Conservation (phyloP, 2,329 filamentous ascomycete genomes). For the Botryotinia convoluta region DNA sequence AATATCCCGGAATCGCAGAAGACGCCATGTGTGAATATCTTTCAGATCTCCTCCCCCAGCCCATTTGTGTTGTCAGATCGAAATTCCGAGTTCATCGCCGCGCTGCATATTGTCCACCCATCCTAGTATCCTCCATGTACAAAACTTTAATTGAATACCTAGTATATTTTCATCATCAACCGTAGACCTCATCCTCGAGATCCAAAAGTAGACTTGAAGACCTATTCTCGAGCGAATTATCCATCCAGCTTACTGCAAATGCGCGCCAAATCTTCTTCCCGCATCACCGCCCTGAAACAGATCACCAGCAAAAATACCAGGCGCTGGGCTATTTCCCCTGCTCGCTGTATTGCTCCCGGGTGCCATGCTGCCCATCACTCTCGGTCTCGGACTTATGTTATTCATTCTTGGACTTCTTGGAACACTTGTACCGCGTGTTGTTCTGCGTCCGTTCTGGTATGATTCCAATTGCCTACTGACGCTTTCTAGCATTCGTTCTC, state of each 20-base stretch:
- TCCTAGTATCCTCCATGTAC: not conserved
- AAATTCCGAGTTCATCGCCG: not conserved
- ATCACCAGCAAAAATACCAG: slow-evolving; percentile 21
- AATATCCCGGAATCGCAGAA: not conserved
- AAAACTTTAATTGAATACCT: not conserved
- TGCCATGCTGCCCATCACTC: slow-evolving; percentile 21
- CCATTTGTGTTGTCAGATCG: not conserved
- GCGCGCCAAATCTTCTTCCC: slow-evolving; percentile 10
- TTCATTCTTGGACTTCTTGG: slow-evolving; percentile 36
- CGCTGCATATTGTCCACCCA: not conserved
- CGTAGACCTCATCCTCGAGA: not conserved
- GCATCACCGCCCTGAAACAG: not conserved
- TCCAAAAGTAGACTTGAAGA: not conserved
- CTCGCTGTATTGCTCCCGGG: slow-evolving; percentile 21
- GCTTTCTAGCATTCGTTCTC: slow-evolving; percentile 43
- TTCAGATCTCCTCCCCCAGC: not conserved
- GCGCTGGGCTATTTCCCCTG: slow-evolving; percentile 33
- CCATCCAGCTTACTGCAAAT: slow-evolving; percentile 4
- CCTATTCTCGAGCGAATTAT: not conserved
- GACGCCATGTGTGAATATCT: not conserved
- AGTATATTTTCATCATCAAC: not conserved
- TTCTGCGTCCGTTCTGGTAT: slow-evolving; percentile 43
- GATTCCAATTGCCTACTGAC: slow-evolving; percentile 41
- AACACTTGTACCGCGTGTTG: slow-evolving; percentile 34
- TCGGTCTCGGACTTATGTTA: slow-evolving; percentile 29